Evolutionary conservation across 139 green algal species (phyloP), one percentile per base, ranked within the genome.

Genomic region (Closterium sp.): DNA sequence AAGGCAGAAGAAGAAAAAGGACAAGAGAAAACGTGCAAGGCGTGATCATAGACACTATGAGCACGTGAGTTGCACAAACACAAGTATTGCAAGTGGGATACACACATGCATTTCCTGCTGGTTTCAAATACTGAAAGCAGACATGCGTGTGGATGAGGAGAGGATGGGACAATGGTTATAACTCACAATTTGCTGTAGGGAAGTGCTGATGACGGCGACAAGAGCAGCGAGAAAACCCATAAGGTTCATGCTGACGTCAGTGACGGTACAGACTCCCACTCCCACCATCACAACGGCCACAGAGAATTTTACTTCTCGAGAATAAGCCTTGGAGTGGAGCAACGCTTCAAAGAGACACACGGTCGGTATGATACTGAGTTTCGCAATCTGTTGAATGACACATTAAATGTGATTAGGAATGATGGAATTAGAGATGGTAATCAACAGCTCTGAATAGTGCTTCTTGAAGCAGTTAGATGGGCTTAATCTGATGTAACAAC

Each of bases 291-390:
- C 92, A 21, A 94, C 84, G 11, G 79, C 97, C 0, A 99, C 97
- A 22, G 97, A 97, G 1, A 90, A 9, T 10, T 98, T 92, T 3
- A 99, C 97, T 4, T 97, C 89, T 3, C 96, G 4, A 4, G 98
- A 97, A 19, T 95, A 96, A 0, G 85, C 70, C 27, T 97, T 92
- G 9, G 96, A 94, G 9, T 95, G 86, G 0, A 94, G 98, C 24
- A 98, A 91, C 11, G 89, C 88, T 94, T 99, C 97, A 91, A 99
- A 95, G 11, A 98, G 27, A 92, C 97, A 98, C 13, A 97, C 96
- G 88, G 97, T 98, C 2, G 97, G 97, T 92, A 99, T 98, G 94
- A 99, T 99, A 45, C 98, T 96, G 42, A 99, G 96, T 96, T 99
- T 99, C 85, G 97, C 96, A 38, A 99, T 97, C 97, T 94, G 92